phyloP scores from a whole-genome alignment of 2,329 filamentous ascomycete species.

The Pseudocercospora eumusae region DNA sequence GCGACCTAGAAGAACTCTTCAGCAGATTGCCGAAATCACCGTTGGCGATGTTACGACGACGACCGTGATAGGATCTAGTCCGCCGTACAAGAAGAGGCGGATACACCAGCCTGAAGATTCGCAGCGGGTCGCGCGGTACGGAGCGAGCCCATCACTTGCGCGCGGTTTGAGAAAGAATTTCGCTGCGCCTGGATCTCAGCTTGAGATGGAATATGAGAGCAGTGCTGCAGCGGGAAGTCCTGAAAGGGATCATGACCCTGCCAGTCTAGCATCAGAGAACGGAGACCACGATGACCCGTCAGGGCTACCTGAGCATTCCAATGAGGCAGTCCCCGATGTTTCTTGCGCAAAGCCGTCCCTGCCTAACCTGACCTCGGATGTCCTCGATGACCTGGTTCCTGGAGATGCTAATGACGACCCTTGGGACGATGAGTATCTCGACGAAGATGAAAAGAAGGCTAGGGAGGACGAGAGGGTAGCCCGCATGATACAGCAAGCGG shows the following conservation, averaged over 20 bases:
- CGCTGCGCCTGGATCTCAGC: slow-evolving; percentile 56
- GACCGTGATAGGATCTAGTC: slow-evolving; percentile 57
- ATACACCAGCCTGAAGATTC: slow-evolving; percentile 45
- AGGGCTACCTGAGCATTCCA: slow-evolving; percentile 20
- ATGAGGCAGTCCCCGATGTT: neutral
- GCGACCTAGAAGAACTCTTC: slow-evolving; percentile 62
- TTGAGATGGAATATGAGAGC: slow-evolving; percentile 28
- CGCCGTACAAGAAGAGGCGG: slow-evolving; percentile 51
- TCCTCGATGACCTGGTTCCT: slow-evolving; percentile 29
- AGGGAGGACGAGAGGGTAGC: slow-evolving; percentile 50
- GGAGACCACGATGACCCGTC: neutral
- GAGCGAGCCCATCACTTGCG: slow-evolving; percentile 40
- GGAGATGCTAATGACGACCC: slow-evolving; percentile 35
- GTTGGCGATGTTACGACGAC: slow-evolving; percentile 70
- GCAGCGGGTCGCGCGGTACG: slow-evolving; percentile 50
- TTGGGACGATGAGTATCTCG: slow-evolving; percentile 52
- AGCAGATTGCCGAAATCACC: slow-evolving; percentile 72
- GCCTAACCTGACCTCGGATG: slow-evolving; percentile 24
- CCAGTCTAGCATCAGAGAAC: neutral
- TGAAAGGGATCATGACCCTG: slow-evolving; percentile 6
- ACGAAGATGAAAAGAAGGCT: slow-evolving; percentile 59
- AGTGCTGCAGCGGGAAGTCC: slow-evolving; percentile 24
- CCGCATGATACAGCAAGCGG: slow-evolving; percentile 50
- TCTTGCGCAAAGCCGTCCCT: neutral
- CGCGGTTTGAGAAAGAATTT: slow-evolving; percentile 53